Evolutionary conservation across 768 basidiomycete genomes (phyloP).

Genomic region (Lyophyllum decastes): DNA sequence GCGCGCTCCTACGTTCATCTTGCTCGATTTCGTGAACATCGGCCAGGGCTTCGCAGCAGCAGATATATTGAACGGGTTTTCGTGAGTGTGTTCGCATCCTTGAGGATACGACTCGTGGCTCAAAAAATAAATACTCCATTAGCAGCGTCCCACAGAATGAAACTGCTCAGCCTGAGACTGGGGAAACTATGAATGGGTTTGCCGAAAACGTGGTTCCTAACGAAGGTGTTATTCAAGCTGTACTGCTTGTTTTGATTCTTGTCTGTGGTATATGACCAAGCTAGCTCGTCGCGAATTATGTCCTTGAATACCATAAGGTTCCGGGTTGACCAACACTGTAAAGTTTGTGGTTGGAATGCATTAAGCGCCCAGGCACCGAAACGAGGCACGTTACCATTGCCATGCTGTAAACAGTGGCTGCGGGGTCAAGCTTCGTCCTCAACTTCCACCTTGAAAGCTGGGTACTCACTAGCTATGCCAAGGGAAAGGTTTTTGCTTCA

Average conservation of each 20-base stretch:
- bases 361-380: no score
- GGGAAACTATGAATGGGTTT: neutral
- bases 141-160: neutral
- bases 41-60: constrained; percentile 47
- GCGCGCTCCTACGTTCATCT: constrained; percentile 51
- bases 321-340: no score
- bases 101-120: neutral
- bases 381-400: no score
- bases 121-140: neutral
- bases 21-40: constrained; percentile 53
- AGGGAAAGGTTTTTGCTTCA: neutral
- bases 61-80: constrained; percentile 44
- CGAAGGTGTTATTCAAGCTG: neutral
- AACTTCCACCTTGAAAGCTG: neutral
- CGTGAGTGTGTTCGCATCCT: constrained; percentile 25
- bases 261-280: neutral
- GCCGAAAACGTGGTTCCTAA: neutral
- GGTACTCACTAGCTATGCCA: neutral
- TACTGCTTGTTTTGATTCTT: neutral
- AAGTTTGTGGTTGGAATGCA: no score
- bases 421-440: neutral
- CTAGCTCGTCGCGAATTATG: no score
- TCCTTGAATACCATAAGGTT: no score
- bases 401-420: neutral
- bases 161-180: neutral